Evolutionary conservation across 305 asterid species (phyloP).

Genomic region (Fraxinus xanthoxyloides): DNA sequence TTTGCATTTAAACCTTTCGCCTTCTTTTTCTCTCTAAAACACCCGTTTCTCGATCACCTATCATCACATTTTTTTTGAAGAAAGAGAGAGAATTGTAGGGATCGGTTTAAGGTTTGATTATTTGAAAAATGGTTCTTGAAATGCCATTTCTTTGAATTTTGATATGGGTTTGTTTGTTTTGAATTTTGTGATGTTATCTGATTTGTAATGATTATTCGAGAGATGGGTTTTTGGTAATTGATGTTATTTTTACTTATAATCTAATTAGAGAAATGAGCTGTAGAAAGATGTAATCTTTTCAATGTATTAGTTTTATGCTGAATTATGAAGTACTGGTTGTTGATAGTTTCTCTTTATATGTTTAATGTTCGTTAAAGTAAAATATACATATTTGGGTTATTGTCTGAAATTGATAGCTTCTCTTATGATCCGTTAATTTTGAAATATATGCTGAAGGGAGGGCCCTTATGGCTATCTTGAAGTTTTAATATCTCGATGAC

Average conservation of each 20-base stretch:
- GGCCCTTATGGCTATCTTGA: constrained; percentile 3
- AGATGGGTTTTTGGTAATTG: constrained; percentile 7
- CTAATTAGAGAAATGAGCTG: constrained; percentile 14
- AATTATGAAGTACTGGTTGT: constrained; percentile 9
- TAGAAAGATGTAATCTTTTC: not conserved
- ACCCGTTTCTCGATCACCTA: constrained; percentile 12
- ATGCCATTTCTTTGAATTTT: not conserved
- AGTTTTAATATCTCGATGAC: not conserved
- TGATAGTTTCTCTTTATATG: constrained; percentile 11
- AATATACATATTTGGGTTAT: not conserved
- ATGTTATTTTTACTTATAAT: constrained; percentile 1
- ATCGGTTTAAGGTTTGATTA: constrained; percentile 24
- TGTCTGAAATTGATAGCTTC: not conserved
- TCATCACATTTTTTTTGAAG: not conserved
- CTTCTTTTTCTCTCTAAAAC: constrained; percentile 29
- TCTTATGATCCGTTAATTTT: not conserved
- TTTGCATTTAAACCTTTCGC: constrained; percentile 29
- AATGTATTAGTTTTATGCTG: constrained; percentile 25
- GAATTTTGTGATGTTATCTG: constrained; percentile 15
- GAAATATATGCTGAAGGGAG: not conserved
- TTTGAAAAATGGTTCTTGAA: not conserved
- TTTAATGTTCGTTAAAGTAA: constrained; percentile 1
- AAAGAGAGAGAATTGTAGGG: constrained; percentile 22
- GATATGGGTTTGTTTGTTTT: not conserved
- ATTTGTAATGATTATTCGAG: constrained; percentile 8